Conservation (phyloP, 1,139 yeast genomes). For the Nakaseomyces nivariensis region DNA sequence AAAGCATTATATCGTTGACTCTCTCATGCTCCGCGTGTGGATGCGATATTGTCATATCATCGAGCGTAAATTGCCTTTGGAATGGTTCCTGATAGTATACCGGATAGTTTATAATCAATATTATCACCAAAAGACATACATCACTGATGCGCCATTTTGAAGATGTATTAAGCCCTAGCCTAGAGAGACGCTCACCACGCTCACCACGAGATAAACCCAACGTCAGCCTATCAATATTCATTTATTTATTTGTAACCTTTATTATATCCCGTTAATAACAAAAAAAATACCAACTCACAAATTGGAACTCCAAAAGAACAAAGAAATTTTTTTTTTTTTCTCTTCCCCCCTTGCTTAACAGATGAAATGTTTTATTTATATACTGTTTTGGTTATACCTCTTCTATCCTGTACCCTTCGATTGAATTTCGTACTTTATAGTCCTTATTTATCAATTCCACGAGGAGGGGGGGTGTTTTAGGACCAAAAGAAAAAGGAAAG, state of each 20-base stretch:
- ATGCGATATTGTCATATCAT: conserved; percentile 52
- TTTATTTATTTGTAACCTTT: conserved; percentile 3
- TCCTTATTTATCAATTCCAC: too few species aligned
- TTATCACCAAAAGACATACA: conserved; percentile 35
- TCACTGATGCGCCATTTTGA: conserved; percentile 56
- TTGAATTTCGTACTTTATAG: too few species aligned
- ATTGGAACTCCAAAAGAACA: too few species aligned
- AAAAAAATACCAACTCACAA: too few species aligned
- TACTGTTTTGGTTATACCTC: too few species aligned
- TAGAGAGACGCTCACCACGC: neutral
- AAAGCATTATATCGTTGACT: conserved; percentile 37
- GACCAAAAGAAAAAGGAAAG: too few species aligned
- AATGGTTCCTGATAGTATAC: conserved; percentile 47
- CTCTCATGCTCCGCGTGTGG: conserved; percentile 62
- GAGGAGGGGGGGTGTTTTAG: too few species aligned
- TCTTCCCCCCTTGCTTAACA: neutral
- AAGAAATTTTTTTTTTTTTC: too few species aligned
- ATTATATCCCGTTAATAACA: neutral
- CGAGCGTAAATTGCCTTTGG: conserved; percentile 57
- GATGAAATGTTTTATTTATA: neutral
- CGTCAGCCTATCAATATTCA: conserved; percentile 38
- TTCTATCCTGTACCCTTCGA: too few species aligned
- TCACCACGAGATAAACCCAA: conserved; percentile 31
- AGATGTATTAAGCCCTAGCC: conserved; percentile 5
- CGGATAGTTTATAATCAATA: conserved; percentile 37